Conservation (phyloP, 768 basidiomycete species). For the Amanita subjunquillea region DNA sequence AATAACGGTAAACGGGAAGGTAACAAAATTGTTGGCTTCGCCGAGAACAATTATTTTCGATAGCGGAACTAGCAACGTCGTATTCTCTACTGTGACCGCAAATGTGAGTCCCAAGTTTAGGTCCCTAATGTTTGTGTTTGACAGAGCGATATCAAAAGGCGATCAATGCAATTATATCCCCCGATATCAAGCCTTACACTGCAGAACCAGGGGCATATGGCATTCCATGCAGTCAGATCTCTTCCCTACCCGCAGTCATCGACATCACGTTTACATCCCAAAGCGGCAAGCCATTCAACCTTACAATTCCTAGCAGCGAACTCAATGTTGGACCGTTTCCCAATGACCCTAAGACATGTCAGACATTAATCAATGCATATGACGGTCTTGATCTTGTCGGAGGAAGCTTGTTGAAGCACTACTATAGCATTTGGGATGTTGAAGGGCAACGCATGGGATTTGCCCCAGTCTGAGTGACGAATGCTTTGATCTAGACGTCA, state of each 20-base stretch:
- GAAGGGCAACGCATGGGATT: conserved; percentile 43
- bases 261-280: conserved; percentile 42
- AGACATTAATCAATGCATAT: conserved; percentile 28
- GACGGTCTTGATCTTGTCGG: conserved; percentile 35
- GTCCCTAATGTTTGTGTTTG: not conserved
- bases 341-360: conserved; percentile 21
- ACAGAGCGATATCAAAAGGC: conserved; percentile 12
- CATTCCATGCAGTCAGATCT: conserved; percentile 31
- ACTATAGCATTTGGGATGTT: conserved; percentile 23
- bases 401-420: conserved; percentile 25
- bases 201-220: conserved; percentile 38
- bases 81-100: conserved; percentile 21
- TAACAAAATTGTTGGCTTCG: conserved; percentile 28
- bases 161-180: conserved; percentile 34
- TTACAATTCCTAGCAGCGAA: conserved; percentile 30
- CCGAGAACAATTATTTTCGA: conserved; percentile 43
- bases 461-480: conserved; percentile 15
- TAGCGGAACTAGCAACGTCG: conserved; percentile 48
- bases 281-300: conserved; percentile 36
- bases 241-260: conserved; percentile 34
- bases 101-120: conserved; percentile 16
- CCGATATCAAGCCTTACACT: conserved; percentile 39
- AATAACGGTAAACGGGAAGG: conserved; percentile 26
- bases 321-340: conserved; percentile 48
- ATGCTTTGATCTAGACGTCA: too few relatives aligned